Base-by-base conservation (phyloP, 148 eudicot species). In the Dysphania ambrosioides region DNA sequence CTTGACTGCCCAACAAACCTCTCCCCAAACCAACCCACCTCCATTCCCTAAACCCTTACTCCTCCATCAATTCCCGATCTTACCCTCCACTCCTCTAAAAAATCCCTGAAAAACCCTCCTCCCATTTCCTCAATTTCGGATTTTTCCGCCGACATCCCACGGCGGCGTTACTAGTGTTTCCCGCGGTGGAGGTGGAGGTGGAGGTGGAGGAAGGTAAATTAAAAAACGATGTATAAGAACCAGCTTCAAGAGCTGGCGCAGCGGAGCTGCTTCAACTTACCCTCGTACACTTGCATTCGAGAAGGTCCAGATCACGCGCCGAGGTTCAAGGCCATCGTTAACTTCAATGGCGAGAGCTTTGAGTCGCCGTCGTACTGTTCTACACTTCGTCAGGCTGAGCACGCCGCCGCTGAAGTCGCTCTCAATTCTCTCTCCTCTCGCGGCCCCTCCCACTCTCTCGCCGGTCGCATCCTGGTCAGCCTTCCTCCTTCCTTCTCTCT, bases 261-360 rank as follows among this genome's bases (percentile, higher is more conserved):
- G 79, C 75, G 97, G 80, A 92, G 97, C 80, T 92, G 94, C 86
- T 90, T 92, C 80, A 92, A 85, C 72, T 80, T 92, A 10, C 97
- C 95, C 0, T 85, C 92, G 0, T 92, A 92, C 75, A 84, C 89
- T 0, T 86, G 94, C 58, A 83, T 90, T 21, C 55, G 97, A 67
- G 97, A 92, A 85, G 95, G 97, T 81, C 97, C 97, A 0, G 97
- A 92, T 81, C 97, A 92, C 80, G 97, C 97, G 70, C 97, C 97
- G 11, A 81, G 97, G 21, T 92, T 92, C 75, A 92, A 92, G 66
- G 89, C 97, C 26, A 57, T 81, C 24, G 95, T 90, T 12, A 90
- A 85, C 86, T 92, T 92, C 73, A 90, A 88, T 79, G 97, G 97
- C 42, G 97, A 92, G 53, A 66, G 77, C 11, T 92, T 90, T 60